Conservation (phyloP, 257 asterid species). For the Plantago elongata region DNA sequence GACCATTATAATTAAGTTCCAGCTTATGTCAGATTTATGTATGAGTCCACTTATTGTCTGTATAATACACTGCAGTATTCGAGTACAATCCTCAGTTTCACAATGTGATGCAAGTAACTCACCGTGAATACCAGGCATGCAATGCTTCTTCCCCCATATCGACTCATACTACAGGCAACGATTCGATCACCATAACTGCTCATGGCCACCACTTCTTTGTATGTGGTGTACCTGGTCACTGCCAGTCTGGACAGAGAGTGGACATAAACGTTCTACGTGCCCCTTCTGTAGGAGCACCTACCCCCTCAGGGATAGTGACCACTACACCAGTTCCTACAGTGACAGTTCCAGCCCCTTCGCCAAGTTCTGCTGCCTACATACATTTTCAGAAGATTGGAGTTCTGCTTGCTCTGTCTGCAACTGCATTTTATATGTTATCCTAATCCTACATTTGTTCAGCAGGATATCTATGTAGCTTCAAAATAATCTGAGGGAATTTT, state of each 20-base stretch:
- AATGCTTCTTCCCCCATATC: conserved; percentile 67
- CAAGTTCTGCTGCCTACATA: conserved; percentile 31
- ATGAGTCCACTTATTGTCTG: neutral
- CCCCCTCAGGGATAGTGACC: conserved; percentile 35
- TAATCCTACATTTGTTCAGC: too few relatives aligned
- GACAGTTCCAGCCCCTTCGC: conserved; percentile 50
- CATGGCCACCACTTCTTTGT: conserved; percentile 75
- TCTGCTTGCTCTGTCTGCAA: neutral
- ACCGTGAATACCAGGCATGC: conserved; percentile 52
- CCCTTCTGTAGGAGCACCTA: conserved; percentile 28
- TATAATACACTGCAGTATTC: conserved; percentile 34
- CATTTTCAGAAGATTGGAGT: conserved; percentile 17
- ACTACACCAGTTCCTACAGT: conserved; percentile 27
- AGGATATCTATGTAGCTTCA: too few relatives aligned
- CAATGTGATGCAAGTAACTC: conserved; percentile 82
- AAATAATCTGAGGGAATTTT: too few relatives aligned
- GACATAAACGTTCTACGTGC: conserved; percentile 57
- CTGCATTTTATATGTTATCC: too few relatives aligned
- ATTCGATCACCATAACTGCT: conserved; percentile 50
- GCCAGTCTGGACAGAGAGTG: conserved; percentile 78
- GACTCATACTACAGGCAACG: conserved; percentile 76
- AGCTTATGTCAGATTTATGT: too few relatives aligned
- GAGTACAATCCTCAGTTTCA: conserved; percentile 74
- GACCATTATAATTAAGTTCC: too few relatives aligned
- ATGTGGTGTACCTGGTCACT: conserved; percentile 82